Base-by-base conservation (phyloP, 2,329 filamentous ascomycete genomes). In the Graphilbum ipis-grandicollis region DNA sequence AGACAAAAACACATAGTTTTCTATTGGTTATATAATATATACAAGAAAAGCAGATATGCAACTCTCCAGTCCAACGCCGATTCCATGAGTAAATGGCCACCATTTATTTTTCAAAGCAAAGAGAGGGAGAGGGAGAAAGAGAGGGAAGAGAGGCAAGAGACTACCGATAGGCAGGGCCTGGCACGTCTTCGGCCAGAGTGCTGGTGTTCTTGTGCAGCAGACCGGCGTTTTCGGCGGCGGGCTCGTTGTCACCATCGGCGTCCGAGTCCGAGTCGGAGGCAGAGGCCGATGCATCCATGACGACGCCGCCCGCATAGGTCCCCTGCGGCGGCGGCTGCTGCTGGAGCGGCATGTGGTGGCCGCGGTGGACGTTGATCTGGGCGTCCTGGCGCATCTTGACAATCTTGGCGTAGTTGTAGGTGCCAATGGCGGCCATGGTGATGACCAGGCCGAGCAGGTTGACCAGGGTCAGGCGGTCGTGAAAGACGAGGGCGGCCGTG, bases 351-450 rank as follows among this genome's bases (percentile, higher is more conserved):
- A 31, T 53, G 40, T 54, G 48, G 39, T 59, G 59, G 22, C 51
- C 56, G 9, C 52, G 52, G 36, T 70, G 66, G 2, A 63, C 65
- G 21, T 65, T 60, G 25, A 55, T 50, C 47, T 64, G 64, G 2
- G 85, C 83, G 12, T 93, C 81, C 38, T 69, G 60, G 33, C 82
- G 71, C 90, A 98, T 94, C 56, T 81, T 83, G 34, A 64, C 67
- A 44, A 96, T 83, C 56, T 98, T 96, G 56, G 96, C 76, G 52
- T 82, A 94, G 52, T 98, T 98, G 58, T 98, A 98, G 13, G 76
- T 74, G 5, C 64, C 75, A 44, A 98, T 98, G 44, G 84, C 86
- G 31, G 67, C 63, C 46, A 96, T 82, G 0, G 90, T 98, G 35
- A 93, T 75, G n/a, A 92, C 52, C 12, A 98, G 63, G 8, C 90